Conservation (phyloP, 2,329 filamentous ascomycete genomes). For the Xenosphaeropsis pyriputrescens region DNA sequence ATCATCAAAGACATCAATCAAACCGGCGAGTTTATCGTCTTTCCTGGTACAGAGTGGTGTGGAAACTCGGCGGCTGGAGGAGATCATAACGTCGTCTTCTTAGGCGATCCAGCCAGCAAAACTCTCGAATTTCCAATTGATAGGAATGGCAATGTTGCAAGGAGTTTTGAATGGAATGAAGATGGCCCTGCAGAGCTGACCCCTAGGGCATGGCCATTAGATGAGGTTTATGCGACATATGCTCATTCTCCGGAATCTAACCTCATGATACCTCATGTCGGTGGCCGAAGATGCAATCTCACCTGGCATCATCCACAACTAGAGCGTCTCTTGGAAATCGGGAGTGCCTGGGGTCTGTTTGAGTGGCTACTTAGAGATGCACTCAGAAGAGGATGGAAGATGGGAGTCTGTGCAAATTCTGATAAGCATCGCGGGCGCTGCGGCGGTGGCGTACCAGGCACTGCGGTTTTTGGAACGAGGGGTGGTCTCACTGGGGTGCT, state of each 20-base stretch:
- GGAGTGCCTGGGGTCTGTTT: slow-evolving; percentile 20
- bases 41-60: slow-evolving; percentile 21
- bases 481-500: slow-evolving; percentile 16
- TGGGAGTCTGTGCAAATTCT: slow-evolving; percentile 20
- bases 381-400: slow-evolving; percentile 17
- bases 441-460: slow-evolving; percentile 20
- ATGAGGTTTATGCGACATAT: slow-evolving; percentile 22
- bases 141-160: slow-evolving; percentile 17
- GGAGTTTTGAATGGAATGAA: slow-evolving; percentile 23
- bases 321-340: slow-evolving; percentile 21
- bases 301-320: slow-evolving; percentile 21
- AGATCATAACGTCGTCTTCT: slow-evolving; percentile 21
- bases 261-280: slow-evolving; percentile 22
- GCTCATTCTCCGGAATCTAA: slow-evolving; percentile 16
- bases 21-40: slow-evolving; percentile 15
- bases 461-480: slow-evolving; percentile 18
- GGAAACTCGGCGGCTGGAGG: slow-evolving; percentile 21
- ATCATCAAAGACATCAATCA: slow-evolving; percentile 12
- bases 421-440: slow-evolving; percentile 22
- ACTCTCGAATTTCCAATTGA: slow-evolving; percentile 18
- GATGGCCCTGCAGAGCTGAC: slow-evolving; percentile 16
- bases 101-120: slow-evolving; percentile 12
- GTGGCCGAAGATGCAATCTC: slow-evolving; percentile 19
- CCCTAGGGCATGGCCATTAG: slow-evolving; percentile 21
- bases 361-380: slow-evolving; percentile 20